Evolutionary conservation across 345 rosid genomes (phyloP).

Genomic region (Gynandropsis gynandra): DNA sequence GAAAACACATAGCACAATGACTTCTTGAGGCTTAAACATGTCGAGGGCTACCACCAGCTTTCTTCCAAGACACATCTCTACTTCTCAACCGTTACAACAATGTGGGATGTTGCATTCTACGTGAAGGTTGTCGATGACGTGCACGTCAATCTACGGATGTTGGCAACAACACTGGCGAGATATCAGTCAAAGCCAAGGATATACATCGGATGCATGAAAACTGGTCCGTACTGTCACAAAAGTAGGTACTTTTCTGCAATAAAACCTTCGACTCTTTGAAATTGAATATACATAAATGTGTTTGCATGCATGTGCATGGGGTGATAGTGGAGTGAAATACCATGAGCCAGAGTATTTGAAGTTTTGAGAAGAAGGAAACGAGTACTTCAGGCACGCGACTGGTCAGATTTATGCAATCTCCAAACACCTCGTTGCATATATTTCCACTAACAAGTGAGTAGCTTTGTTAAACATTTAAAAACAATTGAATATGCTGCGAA

Average conservation of each 20-base stretch:
- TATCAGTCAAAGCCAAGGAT: conserved; percentile 65
- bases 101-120: conserved; percentile 79
- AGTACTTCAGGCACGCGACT: conserved; percentile 85
- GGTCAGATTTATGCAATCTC: conserved; percentile 88
- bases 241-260: conserved; percentile 34
- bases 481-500: too few species aligned
- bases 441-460: too few species aligned
- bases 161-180: conserved; percentile 44
- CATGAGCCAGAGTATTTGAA: conserved; percentile 92
- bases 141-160: conserved; percentile 68
- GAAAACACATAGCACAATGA: conserved; percentile 61
- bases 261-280: background rate
- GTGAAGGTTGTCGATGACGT: conserved; percentile 86
- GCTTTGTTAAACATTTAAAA: too few species aligned
- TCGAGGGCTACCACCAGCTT: too few species aligned
- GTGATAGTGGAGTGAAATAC: conserved; percentile 60
- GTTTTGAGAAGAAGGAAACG: conserved; percentile 89
- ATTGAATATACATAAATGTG: background rate
- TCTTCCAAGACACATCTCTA: too few species aligned
- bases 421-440: conserved; percentile 88
- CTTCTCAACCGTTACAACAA: too few species aligned
- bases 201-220: conserved; percentile 99
- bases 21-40: conserved; percentile 69
- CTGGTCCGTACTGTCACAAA: conserved; percentile 82
- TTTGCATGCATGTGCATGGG: background rate